Base-by-base conservation (phyloP, 2,329 filamentous ascomycete species). In the Dendryphion nanum region DNA sequence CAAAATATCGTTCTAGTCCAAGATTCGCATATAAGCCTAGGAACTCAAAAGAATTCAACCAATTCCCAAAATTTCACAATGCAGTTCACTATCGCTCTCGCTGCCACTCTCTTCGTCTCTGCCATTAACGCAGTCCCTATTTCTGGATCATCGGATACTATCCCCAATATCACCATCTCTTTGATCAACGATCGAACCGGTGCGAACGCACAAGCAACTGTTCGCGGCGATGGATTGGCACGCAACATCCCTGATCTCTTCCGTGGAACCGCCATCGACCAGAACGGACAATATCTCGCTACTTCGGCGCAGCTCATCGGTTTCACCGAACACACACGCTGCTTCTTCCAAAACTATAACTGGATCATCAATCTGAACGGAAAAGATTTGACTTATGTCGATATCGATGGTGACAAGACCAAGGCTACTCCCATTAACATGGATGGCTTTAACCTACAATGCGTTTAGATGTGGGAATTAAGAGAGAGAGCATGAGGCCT, bases 151-250 rank as follows among this genome's bases (percentile, higher is more conserved):
- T 21, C 17, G 24, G 12, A 37, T 15, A 26, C 10, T 18, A 4
- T 24, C 17, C 18, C 24, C 19, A 24, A 16, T 7, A 18, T 35
- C 37, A 29, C 23, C 15, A n/a, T 48, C 24, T 39, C 37, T 10
- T 18, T 50, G 18, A 39, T 33, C 19, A 50, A 50, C 37, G 47
- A 50, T 37, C 30, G 29, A 14, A 45, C 39, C 7, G 44, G 47
- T 14, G 31, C 26, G 8, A 33, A 33, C 18, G 47, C 44, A 12
- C 15, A 30, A 2, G 40, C 40, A 20, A 41, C 44, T 7, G 41
- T 47, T 26, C 33, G 23, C 14, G 30, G 23, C 24, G 38, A 50
- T 26, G 44, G 42, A 20, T 37, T 28, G 5, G 41, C 32, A 15
- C 21, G 28, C 34, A 29, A 19, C 7, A 23, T 50, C 12, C 30